phyloP scores from a whole-genome alignment of 2,329 filamentous ascomycete genomes.

The Dactylonectria estremocensis region DNA sequence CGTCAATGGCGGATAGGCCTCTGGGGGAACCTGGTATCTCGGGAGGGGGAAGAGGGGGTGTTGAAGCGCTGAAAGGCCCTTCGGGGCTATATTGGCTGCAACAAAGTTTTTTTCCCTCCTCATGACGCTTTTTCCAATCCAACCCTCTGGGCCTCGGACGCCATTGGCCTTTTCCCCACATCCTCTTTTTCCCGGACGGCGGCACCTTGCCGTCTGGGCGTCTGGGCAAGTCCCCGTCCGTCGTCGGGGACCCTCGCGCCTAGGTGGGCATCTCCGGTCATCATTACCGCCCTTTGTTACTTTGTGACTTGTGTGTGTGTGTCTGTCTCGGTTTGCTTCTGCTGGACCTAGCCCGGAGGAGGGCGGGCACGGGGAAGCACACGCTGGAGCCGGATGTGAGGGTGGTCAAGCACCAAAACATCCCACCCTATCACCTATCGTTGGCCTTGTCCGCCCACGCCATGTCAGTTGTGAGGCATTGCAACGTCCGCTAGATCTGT shows the following conservation, averaged over 20 bases:
- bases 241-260: constrained; percentile 2
- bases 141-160: constrained; percentile 38
- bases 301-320: no score
- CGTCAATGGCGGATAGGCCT: constrained; percentile 39
- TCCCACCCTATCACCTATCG: constrained; percentile 7
- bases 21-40: constrained; percentile 32
- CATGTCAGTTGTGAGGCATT: constrained; percentile 35
- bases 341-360: not conserved
- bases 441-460: constrained; percentile 15
- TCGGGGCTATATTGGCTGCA: constrained; percentile 27
- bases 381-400: not conserved
- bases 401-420: constrained; percentile 5
- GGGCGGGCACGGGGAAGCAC: not conserved
- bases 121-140: constrained; percentile 44
- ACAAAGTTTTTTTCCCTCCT: constrained; percentile 31
- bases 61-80: constrained; percentile 26
- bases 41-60: constrained; percentile 21
- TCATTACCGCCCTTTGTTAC: not conserved
- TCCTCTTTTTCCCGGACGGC: constrained; percentile 26
- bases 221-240: not conserved
- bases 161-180: constrained; percentile 46
- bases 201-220: not conserved
- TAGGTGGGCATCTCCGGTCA: constrained; percentile 1
- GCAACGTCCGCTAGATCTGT: constrained; percentile 36
- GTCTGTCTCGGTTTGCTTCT: not conserved